Base-by-base conservation (phyloP, 768 basidiomycete genomes). In the Lanmaoa pseudosensibilis region DNA sequence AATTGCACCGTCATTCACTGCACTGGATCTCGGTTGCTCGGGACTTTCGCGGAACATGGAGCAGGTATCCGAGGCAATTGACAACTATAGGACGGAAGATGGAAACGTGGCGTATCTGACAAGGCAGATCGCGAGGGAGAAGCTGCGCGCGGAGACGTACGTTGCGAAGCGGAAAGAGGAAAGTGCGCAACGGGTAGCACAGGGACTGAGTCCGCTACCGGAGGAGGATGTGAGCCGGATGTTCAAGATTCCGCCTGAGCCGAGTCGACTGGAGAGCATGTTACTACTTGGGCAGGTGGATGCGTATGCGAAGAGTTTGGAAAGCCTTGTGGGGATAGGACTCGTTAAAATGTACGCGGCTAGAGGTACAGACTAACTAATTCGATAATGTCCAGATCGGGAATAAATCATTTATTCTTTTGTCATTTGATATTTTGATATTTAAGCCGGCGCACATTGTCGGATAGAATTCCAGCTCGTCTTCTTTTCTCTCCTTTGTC, bases 151-250 rank as follows among this genome's bases (percentile, higher is more conserved):
- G 48, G 94, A 97, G 54, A 78, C 80, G 51, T 87, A 88, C 67
- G 74, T 94, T 52, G 80, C 83, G 65, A 94, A 94, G 73, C 85
- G 93, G 54, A 91, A 88, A 69, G 94, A 96, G 70, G 94, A 97
- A 74, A 96, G 92, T 66, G 81, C 80, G 37, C 76, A 76, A 50
- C 83, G 94, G 43, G 80, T 88, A 59, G 86, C 85, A 38, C 91
- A 94, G 66, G 94, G 94, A 13, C 75, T 95, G 49, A 83, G 83
- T 25, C 92, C 94, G 60, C 77, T 95, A 30, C 94, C 94, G 2
- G 89, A 93, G 71, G 90, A 96, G 69, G 89, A 93, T 65, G 83
- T 92, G 34, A 79, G 83, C 65, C 80, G 93, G 59, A 67, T 94
- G 68, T 94, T 93, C 79, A 93, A 89, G 76, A 90, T 94, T 37